Conservation (phyloP, 345 rosid genomes). For the Noccaea bulbosa region DNA sequence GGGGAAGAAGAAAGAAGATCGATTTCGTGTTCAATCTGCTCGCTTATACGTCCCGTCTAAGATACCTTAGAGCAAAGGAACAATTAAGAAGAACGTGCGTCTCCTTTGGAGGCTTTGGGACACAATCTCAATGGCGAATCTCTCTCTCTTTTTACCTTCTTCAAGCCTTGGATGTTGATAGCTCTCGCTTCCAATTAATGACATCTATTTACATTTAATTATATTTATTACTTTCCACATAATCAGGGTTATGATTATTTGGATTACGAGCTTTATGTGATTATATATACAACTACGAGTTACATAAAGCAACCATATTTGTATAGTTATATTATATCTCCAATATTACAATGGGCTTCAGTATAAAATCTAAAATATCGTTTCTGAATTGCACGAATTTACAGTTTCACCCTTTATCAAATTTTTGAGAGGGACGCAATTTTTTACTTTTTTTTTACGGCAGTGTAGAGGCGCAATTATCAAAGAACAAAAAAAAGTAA, state of each 20-base stretch:
- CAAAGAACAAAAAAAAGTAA: constrained; percentile 4
- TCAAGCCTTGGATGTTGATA: constrained; percentile 25
- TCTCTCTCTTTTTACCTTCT: constrained; percentile 28
- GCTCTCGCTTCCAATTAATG: constrained; percentile 14
- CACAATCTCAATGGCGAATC: constrained; percentile 34
- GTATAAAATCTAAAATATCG: not conserved
- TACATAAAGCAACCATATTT: not conserved
- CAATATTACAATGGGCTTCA: not conserved
- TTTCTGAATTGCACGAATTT: not conserved
- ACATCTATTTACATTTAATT: not conserved
- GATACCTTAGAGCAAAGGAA: constrained; percentile 15
- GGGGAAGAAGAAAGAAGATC: constrained; percentile 10
- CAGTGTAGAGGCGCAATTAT: constrained; percentile 10
- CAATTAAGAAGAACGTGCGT: constrained; percentile 29
- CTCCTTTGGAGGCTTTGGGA: constrained; percentile 25
- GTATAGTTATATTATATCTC: too few species aligned
- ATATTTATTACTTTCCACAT: constrained; percentile 6
- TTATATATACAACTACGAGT: constrained; percentile 19
- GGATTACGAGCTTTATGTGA: not conserved
- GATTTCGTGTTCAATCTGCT: constrained; percentile 23
- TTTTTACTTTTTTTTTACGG: not conserved
- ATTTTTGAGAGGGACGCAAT: constrained; percentile 9
- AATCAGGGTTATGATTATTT: constrained; percentile 1
- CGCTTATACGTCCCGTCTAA: constrained; percentile 36
- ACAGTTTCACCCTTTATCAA: not conserved